These are phyloP conservation scores for Pueraria montana DNA, from an alignment of 306 rosid species.

Conservation along the genomic window DNA sequence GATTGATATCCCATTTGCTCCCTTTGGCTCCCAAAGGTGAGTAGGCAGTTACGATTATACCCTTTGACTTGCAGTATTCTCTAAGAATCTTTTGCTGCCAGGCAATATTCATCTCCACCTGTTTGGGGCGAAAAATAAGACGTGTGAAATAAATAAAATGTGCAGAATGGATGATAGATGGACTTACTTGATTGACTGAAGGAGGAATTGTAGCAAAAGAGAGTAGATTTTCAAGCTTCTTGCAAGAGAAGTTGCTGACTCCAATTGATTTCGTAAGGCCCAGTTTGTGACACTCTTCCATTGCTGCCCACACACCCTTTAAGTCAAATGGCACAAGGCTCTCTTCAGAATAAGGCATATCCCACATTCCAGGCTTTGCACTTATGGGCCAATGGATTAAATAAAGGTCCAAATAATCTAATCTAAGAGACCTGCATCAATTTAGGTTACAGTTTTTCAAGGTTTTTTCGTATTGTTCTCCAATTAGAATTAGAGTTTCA, in stretches of 20 bases:
- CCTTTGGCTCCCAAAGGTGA: slow-evolving; percentile 67
- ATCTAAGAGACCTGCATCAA: not conserved
- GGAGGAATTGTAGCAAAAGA: slow-evolving; percentile 59
- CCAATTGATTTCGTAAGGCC: slow-evolving; percentile 47
- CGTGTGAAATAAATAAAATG: not conserved
- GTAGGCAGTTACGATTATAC: slow-evolving; percentile 57
- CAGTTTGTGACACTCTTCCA: slow-evolving; percentile 61
- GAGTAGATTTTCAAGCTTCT: slow-evolving; percentile 40
- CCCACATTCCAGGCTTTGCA: slow-evolving; percentile 1
- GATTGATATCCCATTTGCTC: slow-evolving; percentile 45
- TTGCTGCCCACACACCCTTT: slow-evolving; percentile 66
- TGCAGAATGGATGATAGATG: not conserved
- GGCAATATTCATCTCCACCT: slow-evolving; percentile 60
- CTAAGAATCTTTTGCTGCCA: slow-evolving; percentile 62
- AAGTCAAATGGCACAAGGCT: slow-evolving; percentile 46
- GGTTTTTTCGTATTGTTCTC: not conserved
- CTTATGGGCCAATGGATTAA: slow-evolving; percentile 47
- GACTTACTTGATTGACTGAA: slow-evolving; percentile 42
- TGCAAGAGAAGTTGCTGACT: slow-evolving; percentile 41
- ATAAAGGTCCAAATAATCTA: slow-evolving; percentile 45
- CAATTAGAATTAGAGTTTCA: too few species aligned
- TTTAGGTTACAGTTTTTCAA: not conserved
- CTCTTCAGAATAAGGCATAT: slow-evolving; percentile 29
- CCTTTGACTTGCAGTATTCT: slow-evolving; percentile 57
- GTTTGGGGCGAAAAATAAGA: slow-evolving; percentile 26